Base-by-base conservation (phyloP, 23 red algal genomes). In the Pyropia yezoensis region DNA sequence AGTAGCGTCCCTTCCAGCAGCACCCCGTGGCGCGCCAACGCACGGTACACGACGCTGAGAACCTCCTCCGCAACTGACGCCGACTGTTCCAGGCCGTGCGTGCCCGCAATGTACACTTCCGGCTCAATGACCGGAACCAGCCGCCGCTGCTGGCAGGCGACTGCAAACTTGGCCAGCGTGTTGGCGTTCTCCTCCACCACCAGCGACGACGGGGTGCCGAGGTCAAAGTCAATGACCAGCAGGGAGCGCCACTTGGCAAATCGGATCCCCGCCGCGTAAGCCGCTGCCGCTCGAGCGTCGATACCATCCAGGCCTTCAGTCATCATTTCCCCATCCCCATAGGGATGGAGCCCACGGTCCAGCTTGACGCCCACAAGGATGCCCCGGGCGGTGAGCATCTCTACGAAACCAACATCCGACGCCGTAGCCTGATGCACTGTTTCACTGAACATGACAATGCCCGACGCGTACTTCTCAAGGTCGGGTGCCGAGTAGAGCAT, bases 191-290 rank as follows among this genome's bases (percentile, higher is more conserved):
- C 80, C 34, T 49, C 21, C 20, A 85, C 56, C 2, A 60, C 69
- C 62, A 29, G 19, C 51, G 63, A 34, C 4, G 55, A 65, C 54
- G 80, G 80, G 33, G 49, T 67, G 3, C 67, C 59, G 14, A 45
- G 51, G 52, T 25, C 39, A 47, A 47, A 47, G 39, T 47, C 11
- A 13, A 47, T 47, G 39, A 47, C 39, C 27, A 85, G 19, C 13
- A 76, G 60, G 17, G 80, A 60, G 33, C 80, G 62, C 80, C 80
- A 85, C 29, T 85, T 85, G 29, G 80, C 80, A 54, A 85, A 85
- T 2, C 80, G 57, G 52, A 69, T 69, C 14, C 80, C 80, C 54
- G 54, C 47, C 24, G 77, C 71, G 33, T 85, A 85, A 18, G 77
- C 77, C 29, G 77, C 57, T 14, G 61, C 30, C 17, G 62, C 59